phyloP scores from a whole-genome alignment of 805 yeast genomes.

The Myxozyma kluyveri region DNA sequence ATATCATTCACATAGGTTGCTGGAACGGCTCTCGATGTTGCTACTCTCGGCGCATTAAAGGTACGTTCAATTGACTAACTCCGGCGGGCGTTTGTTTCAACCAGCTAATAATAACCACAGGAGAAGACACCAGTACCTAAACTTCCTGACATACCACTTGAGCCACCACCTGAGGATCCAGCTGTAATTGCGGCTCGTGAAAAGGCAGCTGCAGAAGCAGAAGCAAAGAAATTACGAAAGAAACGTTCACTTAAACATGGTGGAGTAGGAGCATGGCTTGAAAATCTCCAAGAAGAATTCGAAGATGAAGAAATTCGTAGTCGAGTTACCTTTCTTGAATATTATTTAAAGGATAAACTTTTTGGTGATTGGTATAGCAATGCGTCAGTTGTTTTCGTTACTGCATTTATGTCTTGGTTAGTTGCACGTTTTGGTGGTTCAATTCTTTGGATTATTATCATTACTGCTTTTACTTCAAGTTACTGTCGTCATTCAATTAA shows the following conservation, averaged over 20 bases:
- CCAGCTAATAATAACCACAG: slow-evolving; percentile 5
- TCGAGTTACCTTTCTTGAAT: slow-evolving; percentile 70
- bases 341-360: slow-evolving; percentile 65
- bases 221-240: not conserved
- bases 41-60: slow-evolving; percentile 15
- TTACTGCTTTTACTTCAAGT: slow-evolving; percentile 59
- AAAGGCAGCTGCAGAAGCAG: not conserved
- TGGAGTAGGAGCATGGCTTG: slow-evolving; percentile 21
- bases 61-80: not conserved
- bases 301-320: slow-evolving; percentile 24
- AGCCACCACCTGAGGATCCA: slow-evolving; percentile 19
- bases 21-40: slow-evolving; percentile 23
- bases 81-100: no score
- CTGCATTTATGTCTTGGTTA: slow-evolving; percentile 71
- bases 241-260: not conserved
- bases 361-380: slow-evolving; percentile 98
- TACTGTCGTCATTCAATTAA: slow-evolving; percentile 82
- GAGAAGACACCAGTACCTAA: slow-evolving; percentile 2
- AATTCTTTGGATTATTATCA: slow-evolving; percentile 74
- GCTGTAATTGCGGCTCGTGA: slow-evolving; percentile 13
- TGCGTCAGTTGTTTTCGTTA: slow-evolving; percentile 64
- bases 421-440: slow-evolving; percentile 75
- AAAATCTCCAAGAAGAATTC: slow-evolving; percentile 10
- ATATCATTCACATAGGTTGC: slow-evolving; percentile 12
- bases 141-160: slow-evolving; percentile 9